A percentile compares a stretch with the other conserved stretches of the same genome.
phyloP scores from a whole-genome alignment of 352 stramenopile species.

The Phytophthora kernoviae region DNA sequence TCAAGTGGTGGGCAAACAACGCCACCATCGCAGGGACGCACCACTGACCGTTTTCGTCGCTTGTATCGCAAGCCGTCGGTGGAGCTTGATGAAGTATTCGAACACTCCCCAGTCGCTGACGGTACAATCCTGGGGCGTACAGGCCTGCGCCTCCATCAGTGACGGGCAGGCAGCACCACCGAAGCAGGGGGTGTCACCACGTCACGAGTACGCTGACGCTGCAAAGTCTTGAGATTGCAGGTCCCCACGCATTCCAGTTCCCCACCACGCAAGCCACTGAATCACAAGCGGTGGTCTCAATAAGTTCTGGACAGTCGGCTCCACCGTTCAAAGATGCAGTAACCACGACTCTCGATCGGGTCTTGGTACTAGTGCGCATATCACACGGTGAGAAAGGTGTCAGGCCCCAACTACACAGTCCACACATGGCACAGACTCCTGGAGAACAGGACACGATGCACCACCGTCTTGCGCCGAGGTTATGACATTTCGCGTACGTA shows the following conservation, averaged over 20 bases:
- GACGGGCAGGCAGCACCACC: conserved; percentile 44
- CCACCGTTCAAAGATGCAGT: conserved; percentile 38
- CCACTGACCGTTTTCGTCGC: conserved; percentile 39
- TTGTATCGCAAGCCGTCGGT: conserved; percentile 56
- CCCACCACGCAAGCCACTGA: conserved; percentile 46
- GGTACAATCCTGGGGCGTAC: conserved; percentile 48
- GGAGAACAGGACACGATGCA: conserved; percentile 38
- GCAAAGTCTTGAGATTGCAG: conserved; percentile 39
- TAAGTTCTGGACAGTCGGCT: conserved; percentile 33
- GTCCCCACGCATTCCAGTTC: conserved; percentile 36
- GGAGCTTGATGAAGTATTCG: conserved; percentile 37
- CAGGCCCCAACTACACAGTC: conserved; percentile 52
- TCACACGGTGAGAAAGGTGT: conserved; percentile 47
- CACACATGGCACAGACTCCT: conserved; percentile 42
- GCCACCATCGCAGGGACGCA: conserved; percentile 43
- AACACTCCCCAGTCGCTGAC: conserved; percentile 59
- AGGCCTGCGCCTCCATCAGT: conserved; percentile 43
- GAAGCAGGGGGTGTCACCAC: conserved; percentile 36
- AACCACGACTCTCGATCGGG: conserved; percentile 39
- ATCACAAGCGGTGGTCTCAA: conserved; percentile 37
- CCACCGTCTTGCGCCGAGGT: conserved; percentile 47
- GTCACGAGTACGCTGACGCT: conserved; percentile 37
- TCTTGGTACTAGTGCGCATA: conserved; percentile 46
- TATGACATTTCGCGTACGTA: conserved; percentile 32
- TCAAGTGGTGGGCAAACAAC: conserved; percentile 45